Conservation (phyloP, 1,284 basidiomycete species). For the Puccinia triticina region DNA sequence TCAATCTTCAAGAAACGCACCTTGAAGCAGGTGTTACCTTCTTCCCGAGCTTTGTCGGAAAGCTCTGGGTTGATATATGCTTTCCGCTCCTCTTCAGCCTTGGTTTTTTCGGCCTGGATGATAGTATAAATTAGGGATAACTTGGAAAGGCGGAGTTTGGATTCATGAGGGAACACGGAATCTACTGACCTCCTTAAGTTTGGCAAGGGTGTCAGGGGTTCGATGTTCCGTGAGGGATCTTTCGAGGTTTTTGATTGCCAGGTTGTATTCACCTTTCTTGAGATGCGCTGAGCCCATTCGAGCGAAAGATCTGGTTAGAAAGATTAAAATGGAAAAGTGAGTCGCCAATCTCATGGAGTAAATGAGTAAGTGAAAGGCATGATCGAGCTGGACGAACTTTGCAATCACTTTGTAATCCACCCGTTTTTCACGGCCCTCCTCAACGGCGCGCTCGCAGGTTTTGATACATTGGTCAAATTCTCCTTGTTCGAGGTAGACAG, state of each 20-base stretch:
- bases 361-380: neutral
- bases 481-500: slow-evolving; percentile 89
- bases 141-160: neutral
- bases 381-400: slow-evolving; percentile 60
- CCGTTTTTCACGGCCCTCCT: slow-evolving; percentile 75
- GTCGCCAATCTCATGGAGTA: neutral
- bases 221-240: slow-evolving; percentile 90
- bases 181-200: slow-evolving; percentile 71
- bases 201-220: slow-evolving; percentile 87
- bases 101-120: slow-evolving; percentile 70
- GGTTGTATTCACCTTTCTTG: slow-evolving; percentile 75
- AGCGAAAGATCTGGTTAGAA: slow-evolving; percentile 72
- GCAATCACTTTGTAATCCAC: slow-evolving; percentile 67
- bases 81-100: slow-evolving; percentile 74
- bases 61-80: slow-evolving; percentile 88
- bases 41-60: slow-evolving; percentile 81
- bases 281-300: slow-evolving; percentile 84
- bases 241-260: slow-evolving; percentile 84
- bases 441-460: slow-evolving; percentile 88
- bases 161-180: slow-evolving; percentile 1
- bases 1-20: slow-evolving; percentile 54
- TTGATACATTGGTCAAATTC: slow-evolving; percentile 89
- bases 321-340: slow-evolving; percentile 62
- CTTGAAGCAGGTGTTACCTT: slow-evolving; percentile 92
- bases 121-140: neutral